These are phyloP conservation scores for Yarrowia sp. DNA, from an alignment of 805 yeast genomes.

Conservation along the genomic window DNA sequence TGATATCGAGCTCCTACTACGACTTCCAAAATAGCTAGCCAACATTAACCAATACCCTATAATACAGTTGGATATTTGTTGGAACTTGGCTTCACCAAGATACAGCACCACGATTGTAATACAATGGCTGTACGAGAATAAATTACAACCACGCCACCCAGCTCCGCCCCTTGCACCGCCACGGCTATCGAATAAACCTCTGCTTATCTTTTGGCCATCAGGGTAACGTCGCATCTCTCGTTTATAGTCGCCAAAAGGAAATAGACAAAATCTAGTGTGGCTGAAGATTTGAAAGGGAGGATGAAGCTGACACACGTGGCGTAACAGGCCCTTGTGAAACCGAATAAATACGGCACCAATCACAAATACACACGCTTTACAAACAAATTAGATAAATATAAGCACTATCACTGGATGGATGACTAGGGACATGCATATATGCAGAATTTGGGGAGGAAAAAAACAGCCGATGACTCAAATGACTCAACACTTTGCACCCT, in stretches of 20 bases:
- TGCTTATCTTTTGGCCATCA: background rate
- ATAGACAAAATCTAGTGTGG: conserved; percentile 5
- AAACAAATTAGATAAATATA: too few relatives aligned
- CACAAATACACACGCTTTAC: too few relatives aligned
- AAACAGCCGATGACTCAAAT: background rate
- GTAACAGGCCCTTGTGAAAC: background rate
- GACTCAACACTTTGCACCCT: background rate
- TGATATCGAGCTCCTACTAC: too few relatives aligned
- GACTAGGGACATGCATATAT: background rate
- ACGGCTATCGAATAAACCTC: conserved; percentile 11
- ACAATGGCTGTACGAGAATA: too few relatives aligned
- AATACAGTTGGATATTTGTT: too few relatives aligned
- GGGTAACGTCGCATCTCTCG: background rate
- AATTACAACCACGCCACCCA: too few relatives aligned
- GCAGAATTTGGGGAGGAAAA: background rate
- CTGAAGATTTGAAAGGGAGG: conserved; percentile 16
- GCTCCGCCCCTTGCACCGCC: background rate
- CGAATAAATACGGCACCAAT: background rate
- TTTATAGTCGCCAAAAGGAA: background rate
- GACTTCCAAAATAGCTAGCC: too few relatives aligned
- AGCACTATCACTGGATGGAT: too few relatives aligned
- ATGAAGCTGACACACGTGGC: conserved; percentile 3
- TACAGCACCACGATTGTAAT: too few relatives aligned
- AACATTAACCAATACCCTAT: too few relatives aligned
- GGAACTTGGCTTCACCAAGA: too few relatives aligned